These are phyloP conservation scores for Saccharomycopsis schoenii DNA, from an alignment of 805 yeast genomes.

Conservation along the genomic window DNA sequence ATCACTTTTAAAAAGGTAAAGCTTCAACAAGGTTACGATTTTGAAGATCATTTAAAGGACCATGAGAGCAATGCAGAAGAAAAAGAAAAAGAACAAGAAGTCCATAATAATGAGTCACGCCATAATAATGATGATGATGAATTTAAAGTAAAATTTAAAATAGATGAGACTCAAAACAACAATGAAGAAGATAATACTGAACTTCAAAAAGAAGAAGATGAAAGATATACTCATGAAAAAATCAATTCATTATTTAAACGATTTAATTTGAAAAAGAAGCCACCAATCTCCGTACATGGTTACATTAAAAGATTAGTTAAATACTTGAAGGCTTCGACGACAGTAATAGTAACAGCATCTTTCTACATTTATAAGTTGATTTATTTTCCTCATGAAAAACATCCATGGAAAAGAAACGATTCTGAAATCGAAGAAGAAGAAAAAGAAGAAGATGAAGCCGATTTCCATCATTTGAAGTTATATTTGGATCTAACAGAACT, in stretches of 20 bases:
- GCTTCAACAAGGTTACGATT: conserved; percentile 2
- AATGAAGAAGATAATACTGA: background rate
- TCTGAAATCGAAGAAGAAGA: background rate
- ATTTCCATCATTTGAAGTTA: conserved; percentile 9
- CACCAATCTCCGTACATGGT: conserved; percentile 21
- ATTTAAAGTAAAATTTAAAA: background rate
- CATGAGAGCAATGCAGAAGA: background rate
- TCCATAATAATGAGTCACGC: background rate
- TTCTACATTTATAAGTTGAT: conserved; percentile 23
- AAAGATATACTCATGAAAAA: background rate
- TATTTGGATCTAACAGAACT: conserved; percentile 29
- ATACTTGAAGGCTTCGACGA: conserved; percentile 23
- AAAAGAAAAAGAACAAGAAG: background rate
- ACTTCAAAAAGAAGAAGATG: background rate
- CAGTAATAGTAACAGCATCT: conserved; percentile 24
- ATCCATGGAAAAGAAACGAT: background rate
- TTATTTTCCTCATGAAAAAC: conserved; percentile 4
- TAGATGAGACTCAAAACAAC: background rate
- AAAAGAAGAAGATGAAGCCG: background rate
- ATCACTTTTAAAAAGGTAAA: conserved; percentile 9
- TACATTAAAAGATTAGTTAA: conserved; percentile 24
- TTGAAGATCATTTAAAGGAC: conserved; percentile 5
- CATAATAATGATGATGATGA: background rate
- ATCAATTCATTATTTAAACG: conserved; percentile 17
- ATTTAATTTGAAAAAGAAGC: conserved; percentile 21